phyloP scores from a whole-genome alignment of 2,329 filamentous ascomycete genomes.

The Ascomycota sp. region DNA sequence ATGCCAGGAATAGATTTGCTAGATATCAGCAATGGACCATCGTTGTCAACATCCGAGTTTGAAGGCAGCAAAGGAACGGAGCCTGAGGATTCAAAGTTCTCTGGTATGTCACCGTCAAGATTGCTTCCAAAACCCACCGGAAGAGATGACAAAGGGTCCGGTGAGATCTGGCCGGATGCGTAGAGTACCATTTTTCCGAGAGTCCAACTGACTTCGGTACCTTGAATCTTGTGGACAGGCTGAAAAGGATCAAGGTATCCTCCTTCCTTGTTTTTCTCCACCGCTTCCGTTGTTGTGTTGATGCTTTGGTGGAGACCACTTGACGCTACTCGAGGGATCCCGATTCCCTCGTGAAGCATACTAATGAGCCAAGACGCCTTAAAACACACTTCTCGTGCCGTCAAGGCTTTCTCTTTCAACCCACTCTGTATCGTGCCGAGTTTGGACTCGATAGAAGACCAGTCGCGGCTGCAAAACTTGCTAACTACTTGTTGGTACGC shows the following conservation, averaged over 20 bases:
- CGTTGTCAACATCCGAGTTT: slow-evolving; percentile 23
- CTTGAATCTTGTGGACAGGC: slow-evolving; percentile 79
- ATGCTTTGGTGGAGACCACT: too few relatives aligned
- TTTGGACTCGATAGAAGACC: slow-evolving; percentile 52
- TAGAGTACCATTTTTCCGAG: slow-evolving; percentile 93
- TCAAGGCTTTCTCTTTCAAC: slow-evolving; percentile 56
- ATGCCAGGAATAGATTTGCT: slow-evolving; percentile 48
- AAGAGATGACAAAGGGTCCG: slow-evolving; percentile 27
- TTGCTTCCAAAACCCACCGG: slow-evolving; percentile 93
- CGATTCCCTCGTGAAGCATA: slow-evolving; percentile 86
- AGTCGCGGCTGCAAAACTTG: slow-evolving; percentile 69
- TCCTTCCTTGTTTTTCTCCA: slow-evolving; percentile 48
- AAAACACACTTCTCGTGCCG: slow-evolving; percentile 79
- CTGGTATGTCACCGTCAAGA: slow-evolving; percentile 36
- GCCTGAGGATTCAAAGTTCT: slow-evolving; percentile 71
- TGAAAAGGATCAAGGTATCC: slow-evolving; percentile 74
- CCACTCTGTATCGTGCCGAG: slow-evolving; percentile 48
- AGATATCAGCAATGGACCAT: slow-evolving; percentile 8
- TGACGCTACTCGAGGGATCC: slow-evolving; percentile 69
- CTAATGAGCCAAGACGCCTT: slow-evolving; percentile 98
- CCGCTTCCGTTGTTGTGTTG: slow-evolving; percentile 53
- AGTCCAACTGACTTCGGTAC: slow-evolving; percentile 90
- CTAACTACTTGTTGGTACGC: slow-evolving; percentile 74
- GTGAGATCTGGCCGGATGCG: slow-evolving; percentile 69
- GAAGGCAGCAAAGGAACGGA: slow-evolving; percentile 20